Percentiles rank a stretch among this genome's conserved stretches.
Evolutionary conservation across 2,329 filamentous ascomycete genomes (phyloP).

Genomic region (Fusarium heterosporum): DNA sequence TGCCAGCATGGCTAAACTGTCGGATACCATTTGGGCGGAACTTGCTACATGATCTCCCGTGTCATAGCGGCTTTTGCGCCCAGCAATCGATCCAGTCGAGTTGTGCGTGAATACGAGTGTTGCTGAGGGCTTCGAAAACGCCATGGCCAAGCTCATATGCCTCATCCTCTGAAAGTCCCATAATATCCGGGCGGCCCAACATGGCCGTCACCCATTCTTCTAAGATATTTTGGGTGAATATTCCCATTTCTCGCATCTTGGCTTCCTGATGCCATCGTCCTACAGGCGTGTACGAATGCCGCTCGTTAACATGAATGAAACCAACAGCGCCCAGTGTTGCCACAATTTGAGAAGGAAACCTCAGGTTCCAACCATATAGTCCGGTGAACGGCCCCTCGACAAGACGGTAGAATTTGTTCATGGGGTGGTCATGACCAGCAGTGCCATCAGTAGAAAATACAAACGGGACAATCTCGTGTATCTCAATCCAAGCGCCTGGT

Average conservation of each 20-base stretch:
- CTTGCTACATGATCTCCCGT: constrained; percentile 1
- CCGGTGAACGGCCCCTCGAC: constrained; percentile 49
- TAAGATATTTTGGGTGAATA: constrained; percentile 53
- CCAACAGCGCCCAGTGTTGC: constrained; percentile 49
- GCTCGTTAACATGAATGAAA: constrained; percentile 51
- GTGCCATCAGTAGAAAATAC: constrained; percentile 51
- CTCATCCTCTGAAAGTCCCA: constrained; percentile 52
- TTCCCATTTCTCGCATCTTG: constrained; percentile 53
- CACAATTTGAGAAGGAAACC: constrained; percentile 47
- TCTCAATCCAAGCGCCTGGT: constrained; percentile 57
- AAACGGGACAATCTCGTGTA: constrained; percentile 52
- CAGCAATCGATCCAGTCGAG: constrained; percentile 54
- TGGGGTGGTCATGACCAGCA: constrained; percentile 47
- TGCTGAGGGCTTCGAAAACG: constrained; percentile 49
- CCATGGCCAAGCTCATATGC: constrained; percentile 50
- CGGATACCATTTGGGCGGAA: constrained; percentile 3
- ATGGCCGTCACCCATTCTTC: constrained; percentile 53
- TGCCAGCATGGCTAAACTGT: constrained; percentile 11
- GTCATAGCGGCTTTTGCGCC: constrained; percentile 53
- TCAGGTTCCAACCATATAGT: constrained; percentile 53
- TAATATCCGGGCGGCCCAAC: constrained; percentile 48
- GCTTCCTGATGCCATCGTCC: constrained; percentile 55
- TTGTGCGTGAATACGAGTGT: constrained; percentile 51
- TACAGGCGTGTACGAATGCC: constrained; percentile 50
- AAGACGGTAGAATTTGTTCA: constrained; percentile 51